Percentiles rank a stretch among this genome's conserved stretches.
Conservation (phyloP, 106 monocot species). For the Amphibolis antarctica region DNA sequence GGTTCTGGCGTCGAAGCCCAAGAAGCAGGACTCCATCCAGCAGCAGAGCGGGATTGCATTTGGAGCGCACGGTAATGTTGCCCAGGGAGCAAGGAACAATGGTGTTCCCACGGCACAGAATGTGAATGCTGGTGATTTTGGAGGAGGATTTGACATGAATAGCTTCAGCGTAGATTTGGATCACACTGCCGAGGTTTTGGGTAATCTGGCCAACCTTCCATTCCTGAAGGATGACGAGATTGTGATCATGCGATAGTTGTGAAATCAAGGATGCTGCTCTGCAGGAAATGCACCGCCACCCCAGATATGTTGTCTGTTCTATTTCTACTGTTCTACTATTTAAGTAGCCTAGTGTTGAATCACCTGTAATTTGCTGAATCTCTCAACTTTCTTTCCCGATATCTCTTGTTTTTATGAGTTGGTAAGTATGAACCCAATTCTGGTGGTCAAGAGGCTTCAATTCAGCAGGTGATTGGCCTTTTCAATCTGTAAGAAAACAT, state of each 20-base stretch:
- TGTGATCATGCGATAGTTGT: slow-evolving; percentile 6
- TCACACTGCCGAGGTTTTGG: slow-evolving; percentile 5
- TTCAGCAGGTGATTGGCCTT: too few species aligned
- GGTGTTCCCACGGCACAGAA: background rate
- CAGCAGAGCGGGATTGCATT: background rate
- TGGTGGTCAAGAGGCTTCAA: too few species aligned
- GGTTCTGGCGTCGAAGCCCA: slow-evolving; percentile 10
- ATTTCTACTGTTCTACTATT: background rate
- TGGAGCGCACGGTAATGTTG: background rate
- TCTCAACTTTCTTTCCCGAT: too few species aligned
- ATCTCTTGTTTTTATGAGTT: too few species aligned
- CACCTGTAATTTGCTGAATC: too few species aligned
- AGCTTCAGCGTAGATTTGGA: slow-evolving; percentile 10
- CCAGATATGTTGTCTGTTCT: background rate
- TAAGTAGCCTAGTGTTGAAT: too few species aligned
- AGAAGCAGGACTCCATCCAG: background rate
- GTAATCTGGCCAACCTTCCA: slow-evolving; percentile 9
- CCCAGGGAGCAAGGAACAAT: background rate
- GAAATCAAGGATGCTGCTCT: background rate
- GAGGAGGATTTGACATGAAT: slow-evolving; percentile 11
- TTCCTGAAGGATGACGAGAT: slow-evolving; percentile 12
- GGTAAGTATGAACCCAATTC: too few species aligned
- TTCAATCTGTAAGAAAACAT: too few species aligned
- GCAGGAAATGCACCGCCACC: background rate
- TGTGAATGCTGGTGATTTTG: background rate